Evolutionary conservation across 805 yeast species (phyloP).

Genomic region (Schwanniomyces polymorphus): DNA sequence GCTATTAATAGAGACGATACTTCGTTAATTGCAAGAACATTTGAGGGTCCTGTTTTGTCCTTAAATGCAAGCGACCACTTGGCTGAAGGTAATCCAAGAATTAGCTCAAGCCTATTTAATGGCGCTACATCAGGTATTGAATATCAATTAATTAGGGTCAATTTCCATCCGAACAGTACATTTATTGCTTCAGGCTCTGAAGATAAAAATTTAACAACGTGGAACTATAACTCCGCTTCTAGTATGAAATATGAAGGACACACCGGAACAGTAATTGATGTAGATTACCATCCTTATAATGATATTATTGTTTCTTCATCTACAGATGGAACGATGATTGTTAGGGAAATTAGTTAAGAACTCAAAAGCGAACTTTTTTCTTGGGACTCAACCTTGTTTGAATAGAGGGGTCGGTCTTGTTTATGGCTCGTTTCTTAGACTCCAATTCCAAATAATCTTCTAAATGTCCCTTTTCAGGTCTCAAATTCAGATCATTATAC

Average conservation of each 20-base stretch:
- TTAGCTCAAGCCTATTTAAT: slow-evolving; percentile 49
- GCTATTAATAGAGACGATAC: slow-evolving; percentile 48
- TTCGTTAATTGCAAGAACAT: slow-evolving; percentile 49
- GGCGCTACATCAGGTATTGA: slow-evolving; percentile 61
- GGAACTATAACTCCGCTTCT: slow-evolving; percentile 58
- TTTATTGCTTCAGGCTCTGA: slow-evolving; percentile 59
- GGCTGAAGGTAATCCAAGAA: slow-evolving; percentile 37
- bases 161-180: slow-evolving; percentile 43
- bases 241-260: slow-evolving; percentile 60
- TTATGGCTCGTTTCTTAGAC: background rate
- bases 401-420: background rate
- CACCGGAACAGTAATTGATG: slow-evolving; percentile 58
- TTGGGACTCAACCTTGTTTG: background rate
- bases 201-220: slow-evolving; percentile 55
- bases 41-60: slow-evolving; percentile 57
- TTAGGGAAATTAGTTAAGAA: slow-evolving; percentile 33
- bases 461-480: background rate
- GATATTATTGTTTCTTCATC: slow-evolving; percentile 49
- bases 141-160: slow-evolving; percentile 49
- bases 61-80: slow-evolving; percentile 53
- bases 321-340: slow-evolving; percentile 54
- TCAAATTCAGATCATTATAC: slow-evolving; percentile 19
- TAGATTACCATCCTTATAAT: slow-evolving; percentile 50
- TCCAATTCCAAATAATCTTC: background rate
- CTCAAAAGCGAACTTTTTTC: slow-evolving; percentile 18